Percentiles rank a stretch among this genome's conserved stretches.
phyloP scores from a whole-genome alignment of 2,329 filamentous ascomycete species.

The Gliomastix tumulicola region DNA sequence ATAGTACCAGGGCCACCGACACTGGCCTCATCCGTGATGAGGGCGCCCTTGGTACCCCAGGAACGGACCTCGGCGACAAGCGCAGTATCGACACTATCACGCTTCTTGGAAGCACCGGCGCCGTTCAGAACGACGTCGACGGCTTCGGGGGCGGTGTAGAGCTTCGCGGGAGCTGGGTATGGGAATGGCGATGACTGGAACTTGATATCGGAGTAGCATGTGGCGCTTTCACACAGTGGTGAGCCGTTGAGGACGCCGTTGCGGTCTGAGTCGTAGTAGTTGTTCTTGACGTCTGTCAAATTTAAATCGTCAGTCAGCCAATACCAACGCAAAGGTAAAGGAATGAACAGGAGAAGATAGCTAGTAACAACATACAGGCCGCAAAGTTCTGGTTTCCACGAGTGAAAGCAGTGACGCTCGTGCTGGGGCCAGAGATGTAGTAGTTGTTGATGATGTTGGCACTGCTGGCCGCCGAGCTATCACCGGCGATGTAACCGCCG shows the following conservation, averaged over 20 bases:
- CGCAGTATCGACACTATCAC: slow-evolving; percentile 34
- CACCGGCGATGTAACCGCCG: slow-evolving; percentile 47
- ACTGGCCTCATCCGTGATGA: slow-evolving; percentile 37
- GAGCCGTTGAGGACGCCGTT: slow-evolving; percentile 41
- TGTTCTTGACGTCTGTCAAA: slow-evolving; percentile 34
- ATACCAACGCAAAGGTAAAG: too few relatives aligned
- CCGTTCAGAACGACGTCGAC: slow-evolving; percentile 28
- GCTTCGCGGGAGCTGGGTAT: slow-evolving; percentile 32
- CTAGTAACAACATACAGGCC: slow-evolving; percentile 24
- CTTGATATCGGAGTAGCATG: slow-evolving; percentile 39
- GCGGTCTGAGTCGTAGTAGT: slow-evolving; percentile 43
- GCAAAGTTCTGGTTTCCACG: slow-evolving; percentile 48
- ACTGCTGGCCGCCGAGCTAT: slow-evolving; percentile 35
- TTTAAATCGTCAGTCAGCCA: background rate
- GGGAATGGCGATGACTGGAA: slow-evolving; percentile 28
- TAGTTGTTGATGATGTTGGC: slow-evolving; percentile 50
- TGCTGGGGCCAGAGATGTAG: slow-evolving; percentile 46
- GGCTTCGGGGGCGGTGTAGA: slow-evolving; percentile 29
- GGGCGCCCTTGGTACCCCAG: slow-evolving; percentile 33
- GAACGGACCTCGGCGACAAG: slow-evolving; percentile 35
- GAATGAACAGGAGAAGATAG: background rate
- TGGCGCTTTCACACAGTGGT: slow-evolving; percentile 29
- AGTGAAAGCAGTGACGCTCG: slow-evolving; percentile 41
- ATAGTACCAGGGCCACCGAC: slow-evolving; percentile 32
- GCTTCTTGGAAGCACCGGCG: slow-evolving; percentile 30